Evolutionary conservation across 1,139 yeast species (phyloP), one percentile per base, ranked within the genome.

Genomic region (Pichia sp.): DNA sequence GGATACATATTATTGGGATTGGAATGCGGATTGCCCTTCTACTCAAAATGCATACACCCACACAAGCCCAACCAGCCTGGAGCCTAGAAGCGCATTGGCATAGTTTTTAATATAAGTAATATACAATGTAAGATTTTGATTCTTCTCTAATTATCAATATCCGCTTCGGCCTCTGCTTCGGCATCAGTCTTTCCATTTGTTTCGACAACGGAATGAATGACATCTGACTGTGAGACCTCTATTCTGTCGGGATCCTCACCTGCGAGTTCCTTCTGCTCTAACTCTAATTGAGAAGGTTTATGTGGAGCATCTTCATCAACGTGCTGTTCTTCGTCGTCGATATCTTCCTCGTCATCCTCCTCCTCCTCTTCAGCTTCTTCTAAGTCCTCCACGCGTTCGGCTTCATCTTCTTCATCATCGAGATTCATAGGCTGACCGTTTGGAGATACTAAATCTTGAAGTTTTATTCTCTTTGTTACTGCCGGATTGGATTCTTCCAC

Each of bases 1-100:
- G 37, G 66, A 13, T 73, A 73, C 53, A 42, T 72, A 23, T 35
- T 69, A 18, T 44, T 69, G 14, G 78, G 75, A 2, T 53, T 63
- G 16, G 67, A 64, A 41, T 73, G 80, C 56, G 79, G 80, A 7
- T 65, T 64, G 37, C 77, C 77, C 1, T 56, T 55, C 30, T 58
- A 56, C 38, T 22, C 30, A 3, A 41, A 35, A 31, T 58, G 63
- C 34, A 15, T 52, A 14, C 56, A 53, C 36, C 54, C 56, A 3
- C 34, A 46, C 4, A 49, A 47, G 28, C 56, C 58, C 8, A 29
- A 32, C 6, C 55, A 51, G 31, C 55, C 53, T 21, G 22, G 30
- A 17, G 13, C 22, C 15, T n/a, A n/a, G n/a, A n/a, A n/a, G n/a
- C n/a, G n/a, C n/a, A n/a, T n/a, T n/a, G n/a, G n/a, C n/a, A n/a